Percentiles rank a stretch among this genome's conserved stretches.
Conservation (phyloP, 1,284 basidiomycete genomes). For the Wallemia hederae region DNA sequence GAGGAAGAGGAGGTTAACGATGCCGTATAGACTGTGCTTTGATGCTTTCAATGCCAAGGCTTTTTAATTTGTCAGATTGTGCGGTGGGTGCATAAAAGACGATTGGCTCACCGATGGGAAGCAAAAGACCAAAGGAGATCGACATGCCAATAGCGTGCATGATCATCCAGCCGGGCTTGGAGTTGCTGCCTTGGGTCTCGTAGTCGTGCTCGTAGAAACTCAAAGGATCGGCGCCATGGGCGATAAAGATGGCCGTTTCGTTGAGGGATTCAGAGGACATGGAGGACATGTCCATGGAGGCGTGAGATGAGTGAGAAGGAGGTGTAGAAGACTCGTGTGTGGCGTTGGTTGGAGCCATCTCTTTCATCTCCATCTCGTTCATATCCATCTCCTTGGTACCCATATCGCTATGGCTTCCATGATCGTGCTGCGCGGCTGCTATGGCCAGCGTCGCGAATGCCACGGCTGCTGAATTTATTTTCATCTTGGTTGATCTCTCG, state of each 20-base stretch:
- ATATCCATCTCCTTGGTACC: too few relatives aligned
- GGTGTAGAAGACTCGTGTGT: too few relatives aligned
- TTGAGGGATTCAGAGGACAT: slow-evolving; percentile 22
- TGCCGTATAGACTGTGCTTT: slow-evolving; percentile 29
- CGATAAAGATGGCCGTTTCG: slow-evolving; percentile 33
- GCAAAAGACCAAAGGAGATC: slow-evolving; percentile 39
- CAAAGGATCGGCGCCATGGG: slow-evolving; percentile 34
- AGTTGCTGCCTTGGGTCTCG: slow-evolving; percentile 17
- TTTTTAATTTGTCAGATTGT: too few relatives aligned
- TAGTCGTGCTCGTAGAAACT: slow-evolving; percentile 25
- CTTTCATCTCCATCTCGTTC: too few relatives aligned
- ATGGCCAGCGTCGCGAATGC: too few relatives aligned
- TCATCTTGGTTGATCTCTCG: not conserved
- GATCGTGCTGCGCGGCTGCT: too few relatives aligned
- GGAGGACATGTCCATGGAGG: too few relatives aligned
- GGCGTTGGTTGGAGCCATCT: too few relatives aligned
- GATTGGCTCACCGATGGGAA: slow-evolving; percentile 38
- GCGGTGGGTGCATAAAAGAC: slow-evolving; percentile 2
- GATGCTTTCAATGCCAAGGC: slow-evolving; percentile 43
- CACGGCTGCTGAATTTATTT: not conserved
- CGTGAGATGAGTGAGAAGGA: too few relatives aligned
- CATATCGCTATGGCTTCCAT: too few relatives aligned
- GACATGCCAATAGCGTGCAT: slow-evolving; percentile 36
- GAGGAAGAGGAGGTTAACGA: slow-evolving; percentile 31
- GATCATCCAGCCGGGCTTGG: slow-evolving; percentile 25